Evolutionary conservation across 2,329 filamentous ascomycete genomes (phyloP).

Genomic region (Diaporthe nobilis): DNA sequence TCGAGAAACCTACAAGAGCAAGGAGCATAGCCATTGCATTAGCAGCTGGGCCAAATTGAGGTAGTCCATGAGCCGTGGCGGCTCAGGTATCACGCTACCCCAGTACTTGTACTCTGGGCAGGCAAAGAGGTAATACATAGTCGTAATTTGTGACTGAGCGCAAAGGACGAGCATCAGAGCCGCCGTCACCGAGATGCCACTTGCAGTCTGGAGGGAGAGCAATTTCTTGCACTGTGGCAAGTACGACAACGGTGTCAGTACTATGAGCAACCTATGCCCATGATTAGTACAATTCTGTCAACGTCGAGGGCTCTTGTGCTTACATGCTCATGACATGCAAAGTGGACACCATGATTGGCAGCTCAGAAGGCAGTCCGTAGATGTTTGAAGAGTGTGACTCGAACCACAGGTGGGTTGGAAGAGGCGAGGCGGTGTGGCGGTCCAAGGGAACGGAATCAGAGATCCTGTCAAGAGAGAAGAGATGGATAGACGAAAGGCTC

Average conservation of each 20-base stretch:
- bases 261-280: slow-evolving; percentile 1
- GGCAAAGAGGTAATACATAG: slow-evolving; percentile 6
- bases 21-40: slow-evolving; percentile 1
- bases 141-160: slow-evolving; percentile 3
- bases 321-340: slow-evolving; percentile 10
- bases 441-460: background rate
- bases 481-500: background rate
- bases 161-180: slow-evolving; percentile 1
- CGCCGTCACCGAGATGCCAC: slow-evolving; percentile 13
- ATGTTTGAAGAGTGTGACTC: background rate
- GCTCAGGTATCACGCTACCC: background rate
- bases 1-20: background rate
- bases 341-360: background rate
- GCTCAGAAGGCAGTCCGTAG: background rate
- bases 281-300: background rate
- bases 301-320: background rate
- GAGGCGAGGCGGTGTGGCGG: background rate
- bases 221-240: background rate
- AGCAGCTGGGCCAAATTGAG: slow-evolving; percentile 1
- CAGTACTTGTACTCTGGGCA: background rate
- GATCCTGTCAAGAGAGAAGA: background rate
- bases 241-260: slow-evolving; percentile 1
- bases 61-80: slow-evolving; percentile 16
- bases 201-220: background rate
- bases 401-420: background rate